A percentile compares a stretch with the other conserved stretches of the same genome.
phyloP scores from a whole-genome alignment of 2,329 filamentous ascomycete genomes.

The Gaeumannomyces sp. region DNA sequence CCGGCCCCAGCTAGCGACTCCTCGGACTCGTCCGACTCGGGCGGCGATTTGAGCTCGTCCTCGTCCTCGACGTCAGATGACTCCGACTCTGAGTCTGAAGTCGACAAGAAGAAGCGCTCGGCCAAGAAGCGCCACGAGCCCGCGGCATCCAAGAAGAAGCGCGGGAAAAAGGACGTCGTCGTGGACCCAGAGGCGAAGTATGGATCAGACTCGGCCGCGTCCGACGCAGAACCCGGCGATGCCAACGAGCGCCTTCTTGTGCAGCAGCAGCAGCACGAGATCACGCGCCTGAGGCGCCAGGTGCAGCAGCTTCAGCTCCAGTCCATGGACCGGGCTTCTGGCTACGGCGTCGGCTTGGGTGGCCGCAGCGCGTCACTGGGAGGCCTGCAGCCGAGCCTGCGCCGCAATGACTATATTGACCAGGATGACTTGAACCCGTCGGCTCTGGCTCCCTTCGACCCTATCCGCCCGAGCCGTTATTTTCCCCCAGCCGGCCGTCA shows the following conservation, averaged over 20 bases:
- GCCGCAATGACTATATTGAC: neutral
- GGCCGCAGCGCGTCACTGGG: neutral
- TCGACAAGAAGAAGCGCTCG: constrained; percentile 20
- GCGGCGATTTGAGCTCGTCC: constrained; percentile 14
- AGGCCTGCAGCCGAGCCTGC: neutral
- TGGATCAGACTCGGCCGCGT: constrained; percentile 14
- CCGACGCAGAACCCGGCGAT: constrained; percentile 15
- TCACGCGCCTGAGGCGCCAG: constrained; percentile 1
- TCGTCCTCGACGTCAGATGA: constrained; percentile 19
- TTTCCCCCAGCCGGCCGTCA: neutral
- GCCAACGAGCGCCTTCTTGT: constrained; percentile 8
- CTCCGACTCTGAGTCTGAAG: constrained; percentile 20
- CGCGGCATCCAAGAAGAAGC: constrained; percentile 24
- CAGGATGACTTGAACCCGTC: neutral
- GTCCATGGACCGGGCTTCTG: constrained; percentile 17
- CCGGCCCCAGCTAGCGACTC: neutral
- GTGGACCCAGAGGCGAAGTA: constrained; percentile 20
- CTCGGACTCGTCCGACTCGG: constrained; percentile 8
- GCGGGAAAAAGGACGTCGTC: constrained; percentile 7
- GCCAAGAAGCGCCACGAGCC: constrained; percentile 25
- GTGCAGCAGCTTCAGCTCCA: constrained; percentile 17
- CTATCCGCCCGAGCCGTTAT: neutral
- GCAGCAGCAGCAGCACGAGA: constrained; percentile 1
- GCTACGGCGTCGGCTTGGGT: neutral
- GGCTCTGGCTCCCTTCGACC: neutral